phyloP scores from a whole-genome alignment of 2,329 filamentous ascomycete species.

The Claviceps africana region DNA sequence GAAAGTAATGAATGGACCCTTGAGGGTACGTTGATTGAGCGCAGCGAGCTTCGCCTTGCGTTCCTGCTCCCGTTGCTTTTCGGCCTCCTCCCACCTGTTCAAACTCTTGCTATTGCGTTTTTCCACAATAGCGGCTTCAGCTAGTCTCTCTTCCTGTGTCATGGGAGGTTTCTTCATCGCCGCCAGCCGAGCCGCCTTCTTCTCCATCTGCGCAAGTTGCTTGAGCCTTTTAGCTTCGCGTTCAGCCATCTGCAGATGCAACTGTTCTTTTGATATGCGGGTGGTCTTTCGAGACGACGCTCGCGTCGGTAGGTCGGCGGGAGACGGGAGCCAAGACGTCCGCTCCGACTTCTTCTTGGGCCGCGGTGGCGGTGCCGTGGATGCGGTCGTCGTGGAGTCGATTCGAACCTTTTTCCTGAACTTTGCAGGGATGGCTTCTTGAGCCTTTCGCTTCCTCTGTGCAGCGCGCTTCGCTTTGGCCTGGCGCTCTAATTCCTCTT shows the following conservation, averaged over 20 bases:
- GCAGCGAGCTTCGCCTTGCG: conserved; percentile 72
- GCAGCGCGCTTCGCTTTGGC: conserved; percentile 53
- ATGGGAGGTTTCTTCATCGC: conserved; percentile 65
- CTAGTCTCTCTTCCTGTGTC: conserved; percentile 76
- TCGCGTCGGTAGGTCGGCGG: conserved; percentile 40
- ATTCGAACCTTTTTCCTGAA: conserved; percentile 68
- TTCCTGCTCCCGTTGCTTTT: conserved; percentile 77
- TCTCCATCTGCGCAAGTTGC: conserved; percentile 54
- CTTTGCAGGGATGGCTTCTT: conserved; percentile 56
- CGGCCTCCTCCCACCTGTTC: conserved; percentile 86
- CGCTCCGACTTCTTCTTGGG: conserved; percentile 49
- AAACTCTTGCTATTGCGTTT: conserved; percentile 78
- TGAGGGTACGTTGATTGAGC: conserved; percentile 70
- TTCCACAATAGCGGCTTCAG: conserved; percentile 71
- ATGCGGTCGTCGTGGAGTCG: conserved; percentile 31
- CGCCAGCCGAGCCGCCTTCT: conserved; percentile 54
- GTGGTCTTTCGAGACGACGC: conserved; percentile 46
- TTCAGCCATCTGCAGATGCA: conserved; percentile 59
- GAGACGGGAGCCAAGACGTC: conserved; percentile 41
- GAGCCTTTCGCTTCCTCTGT: conserved; percentile 67
- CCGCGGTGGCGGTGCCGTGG: conserved; percentile 27
- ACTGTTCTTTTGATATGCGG: conserved; percentile 43
- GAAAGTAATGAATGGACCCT: conserved; percentile 79
- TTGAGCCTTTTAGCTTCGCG: conserved; percentile 57
- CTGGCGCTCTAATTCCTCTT: conserved; percentile 69